These are phyloP conservation scores for Tetracladium marchalianum DNA, from an alignment of 495 filamentous ascomycete species.

Conservation along the genomic window DNA sequence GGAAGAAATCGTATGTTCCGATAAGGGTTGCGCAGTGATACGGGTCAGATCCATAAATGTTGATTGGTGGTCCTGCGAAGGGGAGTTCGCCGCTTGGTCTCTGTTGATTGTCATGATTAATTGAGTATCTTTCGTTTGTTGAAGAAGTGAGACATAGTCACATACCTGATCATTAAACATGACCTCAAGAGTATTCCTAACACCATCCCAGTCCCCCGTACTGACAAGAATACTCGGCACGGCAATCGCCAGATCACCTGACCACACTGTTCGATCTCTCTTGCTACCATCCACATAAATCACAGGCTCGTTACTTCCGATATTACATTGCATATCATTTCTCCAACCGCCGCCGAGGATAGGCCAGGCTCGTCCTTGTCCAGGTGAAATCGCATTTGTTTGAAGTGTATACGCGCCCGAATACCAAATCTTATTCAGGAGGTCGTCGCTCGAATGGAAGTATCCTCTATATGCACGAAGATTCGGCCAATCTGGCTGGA, in stretches of 20 bases:
- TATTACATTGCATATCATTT: conserved; percentile 35
- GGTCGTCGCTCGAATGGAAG: conserved; percentile 48
- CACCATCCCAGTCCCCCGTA: conserved; percentile 48
- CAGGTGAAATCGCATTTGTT: conserved; percentile 44
- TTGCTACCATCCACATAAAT: conserved; percentile 46
- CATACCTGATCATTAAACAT: conserved; percentile 41
- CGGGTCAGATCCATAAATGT: conserved; percentile 46
- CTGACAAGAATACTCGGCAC: conserved; percentile 46
- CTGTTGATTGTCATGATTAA: conserved; percentile 1
- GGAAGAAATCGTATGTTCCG: conserved; percentile 51
- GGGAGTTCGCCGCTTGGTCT: conserved; percentile 12
- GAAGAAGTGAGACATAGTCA: too few relatives aligned
- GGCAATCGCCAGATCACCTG: conserved; percentile 52
- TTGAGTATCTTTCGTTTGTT: background rate
- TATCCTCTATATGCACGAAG: conserved; percentile 45
- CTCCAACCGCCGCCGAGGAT: conserved; percentile 31
- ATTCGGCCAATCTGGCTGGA: conserved; percentile 42
- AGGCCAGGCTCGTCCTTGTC: conserved; percentile 41
- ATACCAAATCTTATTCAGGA: conserved; percentile 54
- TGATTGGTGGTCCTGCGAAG: conserved; percentile 44
- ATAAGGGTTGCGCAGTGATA: conserved; percentile 59
- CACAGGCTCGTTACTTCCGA: conserved; percentile 29
- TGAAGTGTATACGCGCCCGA: conserved; percentile 53
- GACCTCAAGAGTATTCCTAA: conserved; percentile 49
- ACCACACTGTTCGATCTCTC: conserved; percentile 48